These are phyloP conservation scores for Sesbania bispinosa DNA, from an alignment of 306 rosid genomes.

Conservation along the genomic window DNA sequence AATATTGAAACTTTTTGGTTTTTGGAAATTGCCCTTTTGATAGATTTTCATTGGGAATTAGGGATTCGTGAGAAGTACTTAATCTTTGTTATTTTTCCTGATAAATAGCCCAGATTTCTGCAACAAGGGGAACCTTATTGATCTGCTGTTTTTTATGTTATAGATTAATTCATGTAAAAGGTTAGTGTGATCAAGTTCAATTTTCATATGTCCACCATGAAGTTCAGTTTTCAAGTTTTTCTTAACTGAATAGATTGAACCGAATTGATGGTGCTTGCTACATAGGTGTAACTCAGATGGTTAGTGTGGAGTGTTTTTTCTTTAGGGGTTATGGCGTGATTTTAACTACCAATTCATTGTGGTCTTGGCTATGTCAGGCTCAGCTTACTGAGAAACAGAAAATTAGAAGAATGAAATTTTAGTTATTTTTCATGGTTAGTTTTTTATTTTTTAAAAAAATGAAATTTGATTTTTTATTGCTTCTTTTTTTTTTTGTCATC, in stretches of 20 bases:
- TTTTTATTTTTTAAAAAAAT: background rate
- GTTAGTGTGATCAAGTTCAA: background rate
- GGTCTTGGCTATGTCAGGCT: background rate
- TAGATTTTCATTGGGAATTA: background rate
- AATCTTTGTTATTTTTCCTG: background rate
- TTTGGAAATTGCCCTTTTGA: background rate
- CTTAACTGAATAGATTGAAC: background rate
- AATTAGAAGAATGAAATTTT: background rate
- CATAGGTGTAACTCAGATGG: background rate
- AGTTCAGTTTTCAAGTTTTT: background rate
- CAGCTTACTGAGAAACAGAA: background rate
- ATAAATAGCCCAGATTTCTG: background rate
- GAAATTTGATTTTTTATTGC: background rate
- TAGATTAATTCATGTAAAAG: background rate
- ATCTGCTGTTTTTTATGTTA: constrained; percentile 19
- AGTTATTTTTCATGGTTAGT: background rate
- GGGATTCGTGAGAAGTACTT: background rate
- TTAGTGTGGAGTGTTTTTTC: background rate
- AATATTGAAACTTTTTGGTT: background rate
- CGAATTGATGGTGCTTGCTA: constrained; percentile 5
- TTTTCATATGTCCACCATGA: background rate
- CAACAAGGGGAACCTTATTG: background rate
- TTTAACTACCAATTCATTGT: background rate
- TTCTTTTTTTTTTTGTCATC: constrained; percentile 8
- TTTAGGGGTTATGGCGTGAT: background rate